Conservation (phyloP, 179 eudicot genomes). For the Sideroxylon spinosum region DNA sequence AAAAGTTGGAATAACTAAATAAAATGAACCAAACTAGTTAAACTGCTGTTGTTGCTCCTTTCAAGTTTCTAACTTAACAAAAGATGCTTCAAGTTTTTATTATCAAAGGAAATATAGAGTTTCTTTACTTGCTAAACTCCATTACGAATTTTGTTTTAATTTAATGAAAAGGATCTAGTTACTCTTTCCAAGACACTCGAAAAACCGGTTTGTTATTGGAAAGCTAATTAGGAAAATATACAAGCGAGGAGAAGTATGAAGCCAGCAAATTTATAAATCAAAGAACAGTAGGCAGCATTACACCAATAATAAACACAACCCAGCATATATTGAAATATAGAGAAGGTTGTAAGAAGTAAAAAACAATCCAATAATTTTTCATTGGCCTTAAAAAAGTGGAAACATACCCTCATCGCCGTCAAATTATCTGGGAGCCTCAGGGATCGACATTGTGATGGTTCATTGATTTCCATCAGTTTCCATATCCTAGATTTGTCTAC, state of each 20-base stretch:
- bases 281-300: background rate
- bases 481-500: constrained; percentile 61
- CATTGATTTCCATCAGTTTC: constrained; percentile 64
- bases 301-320: too few species aligned
- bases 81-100: background rate
- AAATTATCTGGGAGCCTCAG: constrained; percentile 64
- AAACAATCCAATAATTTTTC: background rate
- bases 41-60: background rate
- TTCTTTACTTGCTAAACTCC: background rate
- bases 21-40: background rate
- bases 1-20: background rate
- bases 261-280: background rate
- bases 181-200: background rate
- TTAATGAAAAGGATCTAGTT: background rate
- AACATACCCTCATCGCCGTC: constrained; percentile 52
- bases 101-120: background rate
- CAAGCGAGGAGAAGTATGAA: background rate
- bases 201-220: too few species aligned
- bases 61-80: background rate
- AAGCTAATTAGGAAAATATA: too few species aligned
- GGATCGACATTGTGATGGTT: constrained; percentile 69
- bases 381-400: background rate
- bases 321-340: background rate
- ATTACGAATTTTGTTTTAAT: background rate
- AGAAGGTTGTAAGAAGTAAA: background rate